These are phyloP conservation scores for Fagopyrum tataricum DNA, from an alignment of 148 eudicot species.

Conservation along the genomic window DNA sequence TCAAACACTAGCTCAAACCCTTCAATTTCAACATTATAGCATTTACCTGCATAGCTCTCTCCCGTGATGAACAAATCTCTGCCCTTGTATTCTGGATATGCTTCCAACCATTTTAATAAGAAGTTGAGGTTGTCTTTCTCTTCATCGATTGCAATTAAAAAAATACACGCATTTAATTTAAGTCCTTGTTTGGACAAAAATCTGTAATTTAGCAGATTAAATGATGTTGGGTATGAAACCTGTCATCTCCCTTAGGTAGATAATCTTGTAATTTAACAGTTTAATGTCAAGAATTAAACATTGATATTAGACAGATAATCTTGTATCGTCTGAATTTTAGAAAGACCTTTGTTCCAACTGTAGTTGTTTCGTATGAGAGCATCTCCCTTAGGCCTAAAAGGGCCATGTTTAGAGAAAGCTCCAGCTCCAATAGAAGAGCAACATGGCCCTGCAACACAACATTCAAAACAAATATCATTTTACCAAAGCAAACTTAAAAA, in stretches of 20 bases:
- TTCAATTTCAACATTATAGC: neutral
- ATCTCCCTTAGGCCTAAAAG: conserved; percentile 6
- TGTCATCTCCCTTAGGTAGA: too few species aligned
- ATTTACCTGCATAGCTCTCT: conserved; percentile 70
- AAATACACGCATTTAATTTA: too few species aligned
- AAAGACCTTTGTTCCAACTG: conserved; percentile 10
- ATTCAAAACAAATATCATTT: neutral
- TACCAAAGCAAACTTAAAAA: neutral
- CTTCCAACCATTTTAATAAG: conserved; percentile 53
- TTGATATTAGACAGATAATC: too few species aligned
- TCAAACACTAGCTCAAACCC: neutral
- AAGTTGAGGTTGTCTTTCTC: conserved; percentile 24
- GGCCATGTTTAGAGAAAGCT: neutral
- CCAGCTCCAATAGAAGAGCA: conserved; percentile 2
- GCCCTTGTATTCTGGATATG: conserved; percentile 40
- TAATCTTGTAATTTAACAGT: neutral
- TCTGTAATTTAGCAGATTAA: neutral
- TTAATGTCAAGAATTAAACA: too few species aligned
- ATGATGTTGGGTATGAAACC: neutral
- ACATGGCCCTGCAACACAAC: neutral
- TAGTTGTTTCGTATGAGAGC: neutral
- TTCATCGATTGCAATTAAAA: neutral
- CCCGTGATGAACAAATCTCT: conserved; percentile 53
- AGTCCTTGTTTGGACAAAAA: neutral
- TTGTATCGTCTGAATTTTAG: neutral